These are phyloP conservation scores for Zygnema cylindricum DNA, from an alignment of 139 green algal genomes.

Conservation along the genomic window DNA sequence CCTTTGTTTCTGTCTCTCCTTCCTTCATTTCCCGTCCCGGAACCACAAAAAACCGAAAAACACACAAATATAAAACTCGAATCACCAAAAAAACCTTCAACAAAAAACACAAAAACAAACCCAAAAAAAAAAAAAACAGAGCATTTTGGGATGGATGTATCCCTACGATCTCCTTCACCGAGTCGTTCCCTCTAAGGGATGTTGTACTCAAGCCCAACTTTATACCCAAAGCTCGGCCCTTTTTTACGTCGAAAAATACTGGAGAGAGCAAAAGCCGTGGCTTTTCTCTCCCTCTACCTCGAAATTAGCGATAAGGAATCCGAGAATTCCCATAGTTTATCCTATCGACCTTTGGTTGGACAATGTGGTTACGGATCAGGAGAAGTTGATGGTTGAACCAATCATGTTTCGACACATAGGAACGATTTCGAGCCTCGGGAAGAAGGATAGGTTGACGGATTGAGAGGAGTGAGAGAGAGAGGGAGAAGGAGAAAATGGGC, in stretches of 20 bases:
- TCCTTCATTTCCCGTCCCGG: too few relatives aligned
- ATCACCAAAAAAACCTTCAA: too few relatives aligned
- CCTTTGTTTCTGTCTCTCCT: too few relatives aligned
- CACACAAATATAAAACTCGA: too few relatives aligned
- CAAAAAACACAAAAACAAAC: too few relatives aligned
- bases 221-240: background rate
- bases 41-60: too few relatives aligned
- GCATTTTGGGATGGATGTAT: background rate
- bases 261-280: background rate
- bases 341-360: background rate
- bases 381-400: background rate
- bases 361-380: background rate
- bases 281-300: background rate
- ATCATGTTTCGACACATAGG: background rate
- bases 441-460: background rate
- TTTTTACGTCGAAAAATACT: background rate
- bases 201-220: background rate
- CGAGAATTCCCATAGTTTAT: too few relatives aligned
- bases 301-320: background rate
- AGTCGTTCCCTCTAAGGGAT: background rate
- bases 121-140: too few relatives aligned
- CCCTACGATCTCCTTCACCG: background rate
- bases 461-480: background rate
- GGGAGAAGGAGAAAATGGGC: background rate
- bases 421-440: background rate